These are phyloP conservation scores for Fusarium penzigii DNA, from an alignment of 2,329 filamentous ascomycete species.

Conservation along the genomic window DNA sequence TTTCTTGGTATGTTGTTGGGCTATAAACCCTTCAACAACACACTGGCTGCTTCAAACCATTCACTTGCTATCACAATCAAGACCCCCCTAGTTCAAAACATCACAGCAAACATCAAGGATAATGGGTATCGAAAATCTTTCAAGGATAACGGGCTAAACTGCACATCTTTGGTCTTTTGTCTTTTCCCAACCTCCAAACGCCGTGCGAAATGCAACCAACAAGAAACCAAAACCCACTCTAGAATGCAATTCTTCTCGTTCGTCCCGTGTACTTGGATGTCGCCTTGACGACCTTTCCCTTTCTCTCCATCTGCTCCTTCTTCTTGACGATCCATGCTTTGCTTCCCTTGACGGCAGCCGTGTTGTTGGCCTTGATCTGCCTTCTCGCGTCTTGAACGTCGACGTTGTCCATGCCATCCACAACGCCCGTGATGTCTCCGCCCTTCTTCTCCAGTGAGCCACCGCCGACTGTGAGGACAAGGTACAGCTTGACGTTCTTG, in stretches of 20 bases:
- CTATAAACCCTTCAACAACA: no score
- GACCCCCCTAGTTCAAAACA: no score
- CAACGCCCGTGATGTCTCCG: conserved; percentile 87
- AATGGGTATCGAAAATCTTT: no score
- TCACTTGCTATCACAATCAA: no score
- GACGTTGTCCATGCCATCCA: conserved; percentile 85
- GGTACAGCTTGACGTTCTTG: conserved; percentile 95
- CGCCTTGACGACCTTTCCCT: conserved; percentile 91
- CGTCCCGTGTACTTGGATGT: conserved; percentile 93
- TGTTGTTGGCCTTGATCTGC: conserved; percentile 48
- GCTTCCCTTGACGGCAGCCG: conserved; percentile 73
- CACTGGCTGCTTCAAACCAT: no score
- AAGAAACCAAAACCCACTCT: conserved; percentile 14
- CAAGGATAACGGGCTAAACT: no score
- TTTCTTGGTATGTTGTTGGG: no score
- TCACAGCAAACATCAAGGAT: no score
- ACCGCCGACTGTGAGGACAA: conserved; percentile 87
- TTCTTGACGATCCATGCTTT: conserved; percentile 84
- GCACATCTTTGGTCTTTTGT: no score
- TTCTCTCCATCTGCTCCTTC: conserved; percentile 90
- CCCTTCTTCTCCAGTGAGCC: conserved; percentile 48
- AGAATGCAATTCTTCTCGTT: conserved; percentile 80
- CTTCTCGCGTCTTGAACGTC: conserved; percentile 73
- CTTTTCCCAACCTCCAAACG: conserved; percentile 24
- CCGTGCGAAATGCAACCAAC: conserved; percentile 31